Percentiles rank a stretch among this genome's conserved stretches.
These are phyloP conservation scores for Thymus mandschuricus DNA, from an alignment of 257 asterid species.

Conservation along the genomic window DNA sequence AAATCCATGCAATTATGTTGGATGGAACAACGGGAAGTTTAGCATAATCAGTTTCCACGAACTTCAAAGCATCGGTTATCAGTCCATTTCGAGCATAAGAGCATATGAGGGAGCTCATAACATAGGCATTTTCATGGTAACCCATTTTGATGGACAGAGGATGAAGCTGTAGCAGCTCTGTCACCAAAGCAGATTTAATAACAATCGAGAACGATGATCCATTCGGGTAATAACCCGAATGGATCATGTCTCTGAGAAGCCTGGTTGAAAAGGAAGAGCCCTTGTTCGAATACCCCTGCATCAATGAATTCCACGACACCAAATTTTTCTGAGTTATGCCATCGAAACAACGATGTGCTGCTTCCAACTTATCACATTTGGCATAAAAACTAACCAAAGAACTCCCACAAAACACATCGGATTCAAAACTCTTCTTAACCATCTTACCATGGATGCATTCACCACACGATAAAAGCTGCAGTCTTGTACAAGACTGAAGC, in stretches of 20 bases:
- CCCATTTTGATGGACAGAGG: conserved; percentile 64
- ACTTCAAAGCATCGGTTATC: conserved; percentile 54
- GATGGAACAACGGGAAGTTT: conserved; percentile 53
- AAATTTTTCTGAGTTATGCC: conserved; percentile 58
- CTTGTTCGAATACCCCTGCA: conserved; percentile 63
- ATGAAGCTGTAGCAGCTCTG: conserved; percentile 72
- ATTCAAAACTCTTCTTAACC: conserved; percentile 55
- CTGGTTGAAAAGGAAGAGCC: conserved; percentile 45
- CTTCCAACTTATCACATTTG: conserved; percentile 50
- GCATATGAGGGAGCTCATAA: conserved; percentile 63
- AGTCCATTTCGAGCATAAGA: conserved; percentile 64
- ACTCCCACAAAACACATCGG: conserved; percentile 58
- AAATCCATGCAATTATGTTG: conserved; percentile 68
- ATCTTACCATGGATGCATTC: conserved; percentile 37
- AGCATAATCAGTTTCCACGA: conserved; percentile 33
- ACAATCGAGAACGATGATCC: conserved; percentile 63
- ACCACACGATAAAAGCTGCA: conserved; percentile 43
- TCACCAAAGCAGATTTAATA: conserved; percentile 47
- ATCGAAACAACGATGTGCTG: conserved; percentile 62
- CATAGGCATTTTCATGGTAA: conserved; percentile 53
- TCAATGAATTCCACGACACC: conserved; percentile 81
- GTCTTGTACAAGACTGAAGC: conserved; percentile 54
- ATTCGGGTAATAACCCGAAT: conserved; percentile 56
- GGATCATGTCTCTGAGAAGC: conserved; percentile 64
- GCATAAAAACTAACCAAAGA: conserved; percentile 71